Conservation (phyloP, 73 alveolate genomes). For the Urostyla sp. region DNA sequence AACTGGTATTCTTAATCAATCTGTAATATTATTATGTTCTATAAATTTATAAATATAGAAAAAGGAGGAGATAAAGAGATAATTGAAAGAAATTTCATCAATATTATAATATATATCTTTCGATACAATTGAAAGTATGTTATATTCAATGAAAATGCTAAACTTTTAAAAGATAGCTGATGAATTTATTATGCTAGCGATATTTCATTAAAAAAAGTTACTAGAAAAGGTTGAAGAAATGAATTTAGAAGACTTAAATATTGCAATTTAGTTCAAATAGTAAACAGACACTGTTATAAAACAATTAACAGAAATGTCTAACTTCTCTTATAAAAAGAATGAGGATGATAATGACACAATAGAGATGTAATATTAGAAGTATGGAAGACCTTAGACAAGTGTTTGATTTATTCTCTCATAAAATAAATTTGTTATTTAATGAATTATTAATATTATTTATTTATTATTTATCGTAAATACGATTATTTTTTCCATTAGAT, state of each 20-base stretch:
- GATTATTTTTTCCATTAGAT: too few relatives aligned
- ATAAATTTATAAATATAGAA: neutral
- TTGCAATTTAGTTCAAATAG: too few relatives aligned
- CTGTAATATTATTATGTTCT: neutral
- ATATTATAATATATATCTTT: conserved; percentile 44
- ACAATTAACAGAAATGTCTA: too few relatives aligned
- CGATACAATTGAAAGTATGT: conserved; percentile 61
- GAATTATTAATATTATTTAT: too few relatives aligned
- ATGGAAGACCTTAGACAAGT: too few relatives aligned
- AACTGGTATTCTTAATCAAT: conserved; percentile 45
- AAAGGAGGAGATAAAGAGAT: conserved; percentile 51
- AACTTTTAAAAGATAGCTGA: neutral
- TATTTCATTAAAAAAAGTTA: conserved; percentile 49
- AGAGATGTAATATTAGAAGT: too few relatives aligned
- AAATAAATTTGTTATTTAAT: too few relatives aligned
- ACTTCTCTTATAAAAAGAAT: too few relatives aligned
- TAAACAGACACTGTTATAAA: too few relatives aligned
- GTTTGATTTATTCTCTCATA: too few relatives aligned
- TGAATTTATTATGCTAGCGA: conserved; percentile 48
- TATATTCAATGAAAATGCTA: conserved; percentile 40
- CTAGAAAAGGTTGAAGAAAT: neutral
- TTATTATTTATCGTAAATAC: too few relatives aligned
- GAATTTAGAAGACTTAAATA: conserved; percentile 12
- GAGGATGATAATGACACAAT: too few relatives aligned
- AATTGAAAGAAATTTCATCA: conserved; percentile 47